Conservation (phyloP, 306 rosid genomes). For the Fagus crenata region DNA sequence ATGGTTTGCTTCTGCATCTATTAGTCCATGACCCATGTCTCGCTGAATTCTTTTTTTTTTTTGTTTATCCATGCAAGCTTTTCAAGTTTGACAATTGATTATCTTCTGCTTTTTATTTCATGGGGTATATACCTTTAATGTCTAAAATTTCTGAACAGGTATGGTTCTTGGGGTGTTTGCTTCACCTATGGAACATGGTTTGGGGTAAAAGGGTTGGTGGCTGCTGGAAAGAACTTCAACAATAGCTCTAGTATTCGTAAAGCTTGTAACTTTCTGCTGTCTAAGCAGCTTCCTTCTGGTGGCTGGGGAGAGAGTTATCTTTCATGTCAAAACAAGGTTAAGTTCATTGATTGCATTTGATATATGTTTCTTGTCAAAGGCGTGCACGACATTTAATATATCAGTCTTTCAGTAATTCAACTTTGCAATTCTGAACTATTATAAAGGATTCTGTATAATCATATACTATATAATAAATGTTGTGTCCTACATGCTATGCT, state of each 20-base stretch:
- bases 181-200: conserved; percentile 85
- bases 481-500: no score
- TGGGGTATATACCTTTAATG: conserved; percentile 24
- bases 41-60: conserved; percentile 3
- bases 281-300: conserved; percentile 76
- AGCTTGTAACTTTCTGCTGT: conserved; percentile 78
- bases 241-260: conserved; percentile 55
- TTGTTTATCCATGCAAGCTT: conserved; percentile 23
- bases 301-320: conserved; percentile 94
- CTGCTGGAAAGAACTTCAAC: conserved; percentile 66
- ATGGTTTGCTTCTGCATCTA: conserved; percentile 55
- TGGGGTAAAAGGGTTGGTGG: conserved; percentile 72
- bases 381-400: not conserved
- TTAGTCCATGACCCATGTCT: conserved; percentile 15
- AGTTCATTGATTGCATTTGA: conserved; percentile 15
- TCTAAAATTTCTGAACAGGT: conserved; percentile 56
- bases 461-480: no score
- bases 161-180: conserved; percentile 94
- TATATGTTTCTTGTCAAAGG: not conserved
- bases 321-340: conserved; percentile 84
- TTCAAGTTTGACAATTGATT: conserved; percentile 9
- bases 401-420: not conserved
- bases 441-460: not conserved
- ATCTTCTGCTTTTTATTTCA: conserved; percentile 16
- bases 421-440: not conserved